Percentiles rank a stretch among this genome's conserved stretches.
These are phyloP conservation scores for Hypomontagnella submonticulosa DNA, from an alignment of 495 filamentous ascomycete species.

Conservation along the genomic window DNA sequence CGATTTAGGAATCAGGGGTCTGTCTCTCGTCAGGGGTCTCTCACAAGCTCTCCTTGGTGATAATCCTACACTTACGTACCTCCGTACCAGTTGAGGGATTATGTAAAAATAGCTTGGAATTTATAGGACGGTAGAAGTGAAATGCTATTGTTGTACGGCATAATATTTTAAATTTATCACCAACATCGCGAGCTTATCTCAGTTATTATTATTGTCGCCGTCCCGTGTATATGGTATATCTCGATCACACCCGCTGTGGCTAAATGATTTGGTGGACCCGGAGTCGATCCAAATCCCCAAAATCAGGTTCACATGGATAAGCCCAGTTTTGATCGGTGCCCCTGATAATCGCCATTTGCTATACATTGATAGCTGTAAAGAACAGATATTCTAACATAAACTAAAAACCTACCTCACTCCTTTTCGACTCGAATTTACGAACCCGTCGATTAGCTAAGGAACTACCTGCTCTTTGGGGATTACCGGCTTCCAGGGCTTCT, in stretches of 20 bases:
- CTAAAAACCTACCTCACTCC: too few species aligned
- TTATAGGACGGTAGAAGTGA: too few species aligned
- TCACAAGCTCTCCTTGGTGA: background rate
- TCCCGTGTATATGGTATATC: conserved; percentile 19
- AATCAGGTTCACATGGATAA: conserved; percentile 12
- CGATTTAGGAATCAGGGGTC: conserved; percentile 16
- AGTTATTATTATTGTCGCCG: conserved; percentile 6
- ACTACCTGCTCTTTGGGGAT: conserved; percentile 10
- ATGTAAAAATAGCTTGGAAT: background rate
- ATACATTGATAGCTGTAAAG: too few species aligned
- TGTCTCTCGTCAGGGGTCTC: conserved; percentile 2
- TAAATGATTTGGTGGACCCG: conserved; percentile 15
- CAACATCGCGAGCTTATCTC: background rate
- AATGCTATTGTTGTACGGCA: too few species aligned
- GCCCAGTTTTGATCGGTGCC: conserved; percentile 20
- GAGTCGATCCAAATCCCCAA: conserved; percentile 31
- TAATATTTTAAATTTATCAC: background rate
- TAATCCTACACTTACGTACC: conserved; percentile 3
- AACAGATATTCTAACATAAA: too few species aligned
- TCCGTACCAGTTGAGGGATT: background rate
- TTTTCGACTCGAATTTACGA: background rate
- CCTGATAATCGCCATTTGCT: conserved; percentile 21
- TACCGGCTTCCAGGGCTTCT: background rate
- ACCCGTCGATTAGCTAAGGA: background rate
- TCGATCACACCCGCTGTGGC: conserved; percentile 23